Conservation (phyloP, 2,329 filamentous ascomycete genomes). For the Emmonsiellopsis sp. region DNA sequence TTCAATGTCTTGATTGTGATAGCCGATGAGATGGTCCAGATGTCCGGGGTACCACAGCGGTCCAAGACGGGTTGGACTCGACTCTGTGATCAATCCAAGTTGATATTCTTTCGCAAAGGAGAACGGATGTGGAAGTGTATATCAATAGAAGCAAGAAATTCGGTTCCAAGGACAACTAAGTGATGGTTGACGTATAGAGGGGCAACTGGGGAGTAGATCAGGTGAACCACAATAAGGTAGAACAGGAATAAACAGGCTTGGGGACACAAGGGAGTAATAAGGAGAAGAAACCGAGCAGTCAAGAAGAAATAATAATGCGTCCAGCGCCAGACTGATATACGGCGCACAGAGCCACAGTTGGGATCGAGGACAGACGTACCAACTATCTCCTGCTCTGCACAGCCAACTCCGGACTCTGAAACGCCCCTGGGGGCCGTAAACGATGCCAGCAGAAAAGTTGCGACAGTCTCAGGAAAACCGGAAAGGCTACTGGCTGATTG, state of each 20-base stretch:
- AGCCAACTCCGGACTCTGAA: constrained; percentile 3
- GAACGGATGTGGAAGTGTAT: neutral
- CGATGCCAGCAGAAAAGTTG: neutral
- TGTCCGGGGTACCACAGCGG: no score
- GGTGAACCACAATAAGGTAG: neutral
- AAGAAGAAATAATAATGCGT: constrained; percentile 3
- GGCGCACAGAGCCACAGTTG: neutral
- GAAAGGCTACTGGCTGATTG: constrained; percentile 4
- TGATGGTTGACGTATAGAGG: neutral
- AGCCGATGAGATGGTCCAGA: no score
- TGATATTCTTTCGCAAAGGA: no score
- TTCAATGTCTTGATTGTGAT: no score
- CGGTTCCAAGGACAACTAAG: no score
- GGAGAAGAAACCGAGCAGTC: neutral
- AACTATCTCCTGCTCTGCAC: neutral
- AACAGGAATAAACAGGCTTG: neutral
- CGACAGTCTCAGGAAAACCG: neutral
- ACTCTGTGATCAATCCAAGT: no score
- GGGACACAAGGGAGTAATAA: neutral
- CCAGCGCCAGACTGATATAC: constrained; percentile 6
- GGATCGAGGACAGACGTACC: no score
- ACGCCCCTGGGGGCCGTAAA: neutral
- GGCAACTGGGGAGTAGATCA: neutral
- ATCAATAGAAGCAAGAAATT: neutral
- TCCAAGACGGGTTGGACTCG: no score